These are phyloP conservation scores for Yamadazyma jaroonii DNA, from an alignment of 1,139 yeast species.

Conservation along the genomic window DNA sequence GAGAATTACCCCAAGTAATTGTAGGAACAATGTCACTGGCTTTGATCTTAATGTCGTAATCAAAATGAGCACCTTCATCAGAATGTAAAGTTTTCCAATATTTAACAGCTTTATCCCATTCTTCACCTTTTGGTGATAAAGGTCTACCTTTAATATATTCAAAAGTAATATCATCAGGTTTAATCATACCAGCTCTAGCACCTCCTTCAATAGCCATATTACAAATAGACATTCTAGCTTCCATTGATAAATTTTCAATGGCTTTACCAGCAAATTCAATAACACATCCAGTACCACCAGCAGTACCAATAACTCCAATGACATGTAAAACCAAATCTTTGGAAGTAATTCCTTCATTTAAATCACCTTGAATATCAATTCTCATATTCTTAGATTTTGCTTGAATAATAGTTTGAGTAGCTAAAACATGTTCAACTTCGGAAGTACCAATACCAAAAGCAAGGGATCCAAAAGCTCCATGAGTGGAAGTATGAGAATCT, in stretches of 20 bases:
- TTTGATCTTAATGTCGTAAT: constrained; percentile 74
- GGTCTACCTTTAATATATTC: constrained; percentile 91
- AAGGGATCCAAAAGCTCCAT: constrained; percentile 97
- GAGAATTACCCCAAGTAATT: constrained; percentile 99
- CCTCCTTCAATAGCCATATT: constrained; percentile 99
- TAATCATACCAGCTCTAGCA: constrained; percentile 99
- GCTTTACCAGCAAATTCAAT: constrained; percentile 97
- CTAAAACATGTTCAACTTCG: constrained; percentile 97
- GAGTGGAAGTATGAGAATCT: constrained; percentile 97
- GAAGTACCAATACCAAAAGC: constrained; percentile 99
- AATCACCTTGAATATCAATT: constrained; percentile 77
- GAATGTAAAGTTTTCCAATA: constrained; percentile 89
- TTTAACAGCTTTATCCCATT: constrained; percentile 90
- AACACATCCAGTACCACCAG: constrained; percentile 98
- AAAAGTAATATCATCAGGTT: constrained; percentile 87
- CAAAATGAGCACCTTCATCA: constrained; percentile 88
- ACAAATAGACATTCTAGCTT: constrained; percentile 99
- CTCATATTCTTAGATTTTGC: constrained; percentile 95
- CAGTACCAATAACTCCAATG: constrained; percentile 96
- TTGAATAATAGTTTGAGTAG: constrained; percentile 95
- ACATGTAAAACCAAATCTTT: constrained; percentile 93
- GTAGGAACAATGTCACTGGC: constrained; percentile 91
- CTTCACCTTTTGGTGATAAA: constrained; percentile 85
- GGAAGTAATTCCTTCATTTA: constrained; percentile 86
- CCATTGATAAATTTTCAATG: constrained; percentile 85